Percentiles rank a stretch among this genome's conserved stretches.
Conservation (phyloP, 805 yeast genomes). For the Blastobotrys terrestris region DNA sequence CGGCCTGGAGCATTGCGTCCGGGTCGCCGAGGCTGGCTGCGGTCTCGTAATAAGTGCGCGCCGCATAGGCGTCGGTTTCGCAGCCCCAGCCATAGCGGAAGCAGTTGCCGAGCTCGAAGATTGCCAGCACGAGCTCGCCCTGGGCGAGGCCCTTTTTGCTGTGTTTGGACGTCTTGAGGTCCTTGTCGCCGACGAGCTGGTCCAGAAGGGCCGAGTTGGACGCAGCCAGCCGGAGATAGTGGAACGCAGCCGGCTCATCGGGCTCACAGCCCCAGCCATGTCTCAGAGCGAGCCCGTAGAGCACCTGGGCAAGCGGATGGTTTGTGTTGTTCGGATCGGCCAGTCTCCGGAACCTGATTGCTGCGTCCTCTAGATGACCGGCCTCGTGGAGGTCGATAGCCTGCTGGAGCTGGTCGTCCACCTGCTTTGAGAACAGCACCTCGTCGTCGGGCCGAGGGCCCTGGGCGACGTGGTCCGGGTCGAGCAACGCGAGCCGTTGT, state of each 20-base stretch:
- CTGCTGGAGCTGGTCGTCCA: conserved; percentile 19
- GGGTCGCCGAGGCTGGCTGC: conserved; percentile 30
- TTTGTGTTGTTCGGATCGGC: conserved; percentile 23
- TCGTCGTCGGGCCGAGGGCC: neutral
- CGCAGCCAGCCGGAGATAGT: conserved; percentile 24
- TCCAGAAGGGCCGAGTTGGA: conserved; percentile 20
- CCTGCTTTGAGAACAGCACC: conserved; percentile 3
- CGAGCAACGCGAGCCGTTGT: neutral
- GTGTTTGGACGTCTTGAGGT: conserved; percentile 11
- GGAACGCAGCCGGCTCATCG: conserved; percentile 20
- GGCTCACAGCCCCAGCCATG: conserved; percentile 29
- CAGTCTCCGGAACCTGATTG: conserved; percentile 16
- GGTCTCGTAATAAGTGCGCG: conserved; percentile 25
- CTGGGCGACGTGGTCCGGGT: neutral
- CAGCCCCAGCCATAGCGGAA: conserved; percentile 31
- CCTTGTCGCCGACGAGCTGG: conserved; percentile 14
- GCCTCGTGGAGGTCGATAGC: conserved; percentile 27
- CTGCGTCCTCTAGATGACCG: conserved; percentile 21
- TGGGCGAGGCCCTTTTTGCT: conserved; percentile 11
- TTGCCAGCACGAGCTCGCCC: conserved; percentile 25
- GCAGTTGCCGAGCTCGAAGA: conserved; percentile 29
- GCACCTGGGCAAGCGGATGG: conserved; percentile 28
- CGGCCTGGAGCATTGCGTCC: conserved; percentile 29
- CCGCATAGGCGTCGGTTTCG: conserved; percentile 22
- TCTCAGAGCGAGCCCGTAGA: conserved; percentile 26